Percentiles rank a stretch among this genome's conserved stretches.
These are phyloP conservation scores for Fusarium pseudonygamai DNA, from an alignment of 2,329 filamentous ascomycete genomes.

Conservation along the genomic window DNA sequence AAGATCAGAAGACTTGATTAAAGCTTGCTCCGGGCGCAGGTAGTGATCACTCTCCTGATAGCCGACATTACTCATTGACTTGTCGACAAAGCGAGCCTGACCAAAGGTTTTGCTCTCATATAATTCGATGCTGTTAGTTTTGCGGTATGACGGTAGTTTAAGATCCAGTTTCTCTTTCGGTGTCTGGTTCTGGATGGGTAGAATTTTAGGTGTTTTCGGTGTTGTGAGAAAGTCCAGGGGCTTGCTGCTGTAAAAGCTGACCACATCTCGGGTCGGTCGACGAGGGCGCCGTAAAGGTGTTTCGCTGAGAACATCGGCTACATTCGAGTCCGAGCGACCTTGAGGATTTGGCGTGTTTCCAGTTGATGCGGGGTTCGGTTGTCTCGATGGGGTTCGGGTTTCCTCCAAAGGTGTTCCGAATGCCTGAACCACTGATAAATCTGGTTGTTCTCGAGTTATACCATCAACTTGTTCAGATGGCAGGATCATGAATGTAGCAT, in stretches of 20 bases:
- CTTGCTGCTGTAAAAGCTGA: slow-evolving; percentile 63
- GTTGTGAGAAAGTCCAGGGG: slow-evolving; percentile 54
- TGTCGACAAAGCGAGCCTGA: slow-evolving; percentile 91
- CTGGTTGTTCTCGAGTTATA: slow-evolving; percentile 55
- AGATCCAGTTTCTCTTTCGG: slow-evolving; percentile 82
- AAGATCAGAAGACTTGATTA: slow-evolving; percentile 71
- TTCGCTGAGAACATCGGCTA: slow-evolving; percentile 44
- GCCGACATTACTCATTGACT: slow-evolving; percentile 93
- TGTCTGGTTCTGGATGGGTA: slow-evolving; percentile 82
- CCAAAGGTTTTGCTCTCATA: slow-evolving; percentile 88
- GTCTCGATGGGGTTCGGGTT: slow-evolving; percentile 57
- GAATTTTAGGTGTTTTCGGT: slow-evolving; percentile 69
- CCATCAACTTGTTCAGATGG: slow-evolving; percentile 88
- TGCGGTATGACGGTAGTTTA: slow-evolving; percentile 78
- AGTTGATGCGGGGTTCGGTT: slow-evolving; percentile 55
- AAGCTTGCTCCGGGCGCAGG: slow-evolving; percentile 75
- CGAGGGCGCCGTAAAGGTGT: slow-evolving; percentile 51
- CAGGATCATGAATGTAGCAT: slow-evolving; percentile 80
- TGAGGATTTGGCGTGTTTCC: slow-evolving; percentile 56
- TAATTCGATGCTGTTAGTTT: slow-evolving; percentile 79
- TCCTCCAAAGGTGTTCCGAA: slow-evolving; percentile 50
- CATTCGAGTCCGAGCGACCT: slow-evolving; percentile 44
- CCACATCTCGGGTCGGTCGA: slow-evolving; percentile 60
- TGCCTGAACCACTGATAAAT: slow-evolving; percentile 47
- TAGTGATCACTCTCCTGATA: slow-evolving; percentile 96